phyloP scores from a whole-genome alignment of 805 yeast species.

The Tetrapisispora fleetii region DNA sequence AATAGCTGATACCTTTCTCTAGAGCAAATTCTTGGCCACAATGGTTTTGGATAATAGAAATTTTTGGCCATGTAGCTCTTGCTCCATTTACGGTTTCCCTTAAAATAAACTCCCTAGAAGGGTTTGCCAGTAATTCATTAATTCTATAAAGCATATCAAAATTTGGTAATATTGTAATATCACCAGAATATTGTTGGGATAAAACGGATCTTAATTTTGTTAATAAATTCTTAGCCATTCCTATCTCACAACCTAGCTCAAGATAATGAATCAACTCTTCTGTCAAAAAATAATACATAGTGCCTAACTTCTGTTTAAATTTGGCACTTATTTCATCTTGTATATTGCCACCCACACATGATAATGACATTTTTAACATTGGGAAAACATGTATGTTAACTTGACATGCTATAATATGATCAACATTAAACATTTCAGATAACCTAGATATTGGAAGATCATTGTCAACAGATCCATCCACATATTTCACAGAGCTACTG shows the following conservation, averaged over 20 bases:
- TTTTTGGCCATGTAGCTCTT: constrained; percentile 86
- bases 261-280: constrained; percentile 73
- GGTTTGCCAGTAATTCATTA: constrained; percentile 61
- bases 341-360: constrained; percentile 59
- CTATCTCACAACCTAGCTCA: constrained; percentile 64
- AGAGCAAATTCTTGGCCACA: constrained; percentile 83
- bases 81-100: constrained; percentile 70
- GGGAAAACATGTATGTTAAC: constrained; percentile 97
- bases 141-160: constrained; percentile 47
- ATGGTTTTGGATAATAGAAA: constrained; percentile 77
- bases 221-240: constrained; percentile 60
- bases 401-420: constrained; percentile 94
- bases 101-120: constrained; percentile 64
- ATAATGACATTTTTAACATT: constrained; percentile 55
- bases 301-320: constrained; percentile 42
- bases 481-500: constrained; percentile 58
- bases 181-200: constrained; percentile 85
- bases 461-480: constrained; percentile 93
- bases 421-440: constrained; percentile 94
- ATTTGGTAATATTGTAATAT: constrained; percentile 84
- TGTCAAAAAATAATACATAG: constrained; percentile 47
- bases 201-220: constrained; percentile 67
- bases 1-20: constrained; percentile 63
- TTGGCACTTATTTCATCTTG: constrained; percentile 51
- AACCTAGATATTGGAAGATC: constrained; percentile 86